Evolutionary conservation across 441 rosid species (phyloP).

Genomic region (California macrophylla): DNA sequence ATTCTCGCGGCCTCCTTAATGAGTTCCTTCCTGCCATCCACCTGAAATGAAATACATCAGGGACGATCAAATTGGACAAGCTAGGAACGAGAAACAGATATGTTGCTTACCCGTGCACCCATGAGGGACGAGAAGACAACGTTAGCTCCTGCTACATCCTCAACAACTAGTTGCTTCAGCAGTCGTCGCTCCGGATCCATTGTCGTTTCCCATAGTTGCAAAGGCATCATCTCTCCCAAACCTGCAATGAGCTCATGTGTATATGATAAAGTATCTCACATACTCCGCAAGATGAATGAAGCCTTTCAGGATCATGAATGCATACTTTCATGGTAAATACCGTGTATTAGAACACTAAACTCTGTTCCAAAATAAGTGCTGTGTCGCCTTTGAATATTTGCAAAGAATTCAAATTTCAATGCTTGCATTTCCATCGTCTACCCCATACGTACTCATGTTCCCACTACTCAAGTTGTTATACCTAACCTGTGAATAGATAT

Average conservation of each 20-base stretch:
- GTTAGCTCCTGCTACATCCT: conserved; percentile 63
- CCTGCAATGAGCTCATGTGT: conserved; percentile 34
- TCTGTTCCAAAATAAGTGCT: no score
- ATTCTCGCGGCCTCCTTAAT: conserved; percentile 48
- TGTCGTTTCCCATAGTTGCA: conserved; percentile 83
- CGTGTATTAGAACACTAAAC: no score
- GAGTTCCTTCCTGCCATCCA: conserved; percentile 69
- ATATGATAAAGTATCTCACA: neutral
- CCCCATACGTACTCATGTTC: no score
- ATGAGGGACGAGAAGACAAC: conserved; percentile 65
- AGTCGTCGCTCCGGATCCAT: conserved; percentile 66
- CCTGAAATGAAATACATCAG: conserved; percentile 27
- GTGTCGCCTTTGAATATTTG: no score
- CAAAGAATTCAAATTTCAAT: no score
- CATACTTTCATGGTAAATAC: no score
- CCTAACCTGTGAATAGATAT: no score
- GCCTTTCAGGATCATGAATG: neutral
- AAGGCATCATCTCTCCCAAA: conserved; percentile 94
- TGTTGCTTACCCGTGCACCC: conserved; percentile 58
- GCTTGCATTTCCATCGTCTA: no score
- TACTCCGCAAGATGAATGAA: neutral
- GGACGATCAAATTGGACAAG: neutral
- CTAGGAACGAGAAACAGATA: neutral
- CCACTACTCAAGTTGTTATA: no score
- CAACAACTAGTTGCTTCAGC: conserved; percentile 58